Evolutionary conservation across 768 basidiomycete species (phyloP), one percentile per base, ranked within the genome.

Genomic region (Tricholoma hemisulphureum): DNA sequence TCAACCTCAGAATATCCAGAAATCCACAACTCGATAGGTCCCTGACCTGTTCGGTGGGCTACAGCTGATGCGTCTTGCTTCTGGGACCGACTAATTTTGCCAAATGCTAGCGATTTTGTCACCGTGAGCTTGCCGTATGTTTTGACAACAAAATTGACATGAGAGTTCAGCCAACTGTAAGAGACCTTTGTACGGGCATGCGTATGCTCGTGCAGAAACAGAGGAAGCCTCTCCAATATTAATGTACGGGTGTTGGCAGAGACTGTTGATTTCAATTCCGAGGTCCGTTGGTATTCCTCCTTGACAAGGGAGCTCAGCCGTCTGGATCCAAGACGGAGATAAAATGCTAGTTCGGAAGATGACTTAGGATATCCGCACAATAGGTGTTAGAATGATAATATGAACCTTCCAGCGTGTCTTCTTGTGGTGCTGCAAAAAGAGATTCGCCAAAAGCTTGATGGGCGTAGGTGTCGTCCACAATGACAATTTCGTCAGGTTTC

Each of bases 171-270:
- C 90, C 90, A 93, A 41, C 75, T 77, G 59, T 81, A 83, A 1
- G 87, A 78, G 8, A 91, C 80, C 34, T 75, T 76, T 0, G 85
- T 83, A 20, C 77, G 80, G 0, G 86, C 75, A 67, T 89, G 87
- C 0, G 83, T 84, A 55, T 95, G 90, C 65, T 98, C 96, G 53
- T 96, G 89, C 4, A 98, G 78, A 75, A 98, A 98, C 28, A 99
- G 75, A 0, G 95, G 92, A 18, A 97, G 75, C 29, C 95, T 78
- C 71, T 98, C 91, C 24, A 96, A 73, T 11, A 95, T 84, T 34
- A 93, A 77, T 2, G 77, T 63, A 2, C 84, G 83, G 9, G 79
- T 80, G 9, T 87, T 83, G 1, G 66, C 61, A 2, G 86, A 81
- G 23, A 72, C 69, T 60, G 77, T 80, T 0, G 80, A 76, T 37